Evolutionary conservation across 768 basidiomycete species (phyloP).

Genomic region (Cubamyces sp.): DNA sequence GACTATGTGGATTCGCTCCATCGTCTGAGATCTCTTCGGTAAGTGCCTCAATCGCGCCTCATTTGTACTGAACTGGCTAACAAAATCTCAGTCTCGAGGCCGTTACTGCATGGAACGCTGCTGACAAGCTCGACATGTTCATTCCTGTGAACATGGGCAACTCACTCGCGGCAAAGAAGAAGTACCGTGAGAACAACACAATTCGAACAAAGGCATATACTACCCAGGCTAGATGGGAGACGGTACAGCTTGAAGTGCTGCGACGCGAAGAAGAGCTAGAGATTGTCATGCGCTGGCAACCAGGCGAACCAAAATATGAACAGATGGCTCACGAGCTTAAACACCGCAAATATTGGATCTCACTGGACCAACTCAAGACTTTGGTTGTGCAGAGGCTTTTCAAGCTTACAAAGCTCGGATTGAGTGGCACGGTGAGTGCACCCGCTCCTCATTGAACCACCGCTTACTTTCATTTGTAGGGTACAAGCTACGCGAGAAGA

Average conservation of each 20-base stretch:
- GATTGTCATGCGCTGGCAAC: conserved; percentile 25
- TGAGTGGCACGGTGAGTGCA: conserved; percentile 31
- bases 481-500: conserved; percentile 39
- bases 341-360: conserved; percentile 25
- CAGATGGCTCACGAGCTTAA: conserved; percentile 4
- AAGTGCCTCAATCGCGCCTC: no score
- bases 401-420: conserved; percentile 36
- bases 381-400: conserved; percentile 38
- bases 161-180: neutral
- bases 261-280: conserved; percentile 20
- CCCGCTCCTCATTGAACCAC: neutral
- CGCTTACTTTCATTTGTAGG: conserved; percentile 28
- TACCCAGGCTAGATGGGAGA: neutral
- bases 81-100: neutral
- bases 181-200: neutral
- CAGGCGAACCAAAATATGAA: conserved; percentile 18
- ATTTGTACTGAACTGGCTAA: no score
- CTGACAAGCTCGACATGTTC: conserved; percentile 1
- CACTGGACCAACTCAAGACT: conserved; percentile 35
- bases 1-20: conserved; percentile 24
- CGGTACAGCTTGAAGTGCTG: neutral
- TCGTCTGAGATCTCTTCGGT: conserved; percentile 5
- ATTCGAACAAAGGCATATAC: neutral
- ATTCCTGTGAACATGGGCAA: neutral
- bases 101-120: neutral